These are phyloP conservation scores for Elsinoe necatrix DNA, from an alignment of 2,329 filamentous ascomycete genomes.

Conservation along the genomic window DNA sequence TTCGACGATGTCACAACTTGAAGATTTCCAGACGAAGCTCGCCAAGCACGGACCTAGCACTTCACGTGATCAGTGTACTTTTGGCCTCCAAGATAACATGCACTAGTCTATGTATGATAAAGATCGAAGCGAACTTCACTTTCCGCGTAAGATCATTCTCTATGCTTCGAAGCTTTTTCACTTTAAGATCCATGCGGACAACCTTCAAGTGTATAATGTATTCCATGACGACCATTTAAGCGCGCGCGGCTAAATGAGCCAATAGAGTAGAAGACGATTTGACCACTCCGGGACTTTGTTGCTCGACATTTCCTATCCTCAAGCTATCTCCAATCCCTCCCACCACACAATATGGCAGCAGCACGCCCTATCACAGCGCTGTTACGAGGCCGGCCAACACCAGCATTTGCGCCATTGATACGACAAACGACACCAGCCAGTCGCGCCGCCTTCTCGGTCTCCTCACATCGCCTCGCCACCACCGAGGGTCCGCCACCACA, in stretches of 20 bases:
- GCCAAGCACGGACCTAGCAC: conserved; percentile 1
- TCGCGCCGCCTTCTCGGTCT: conserved; percentile 54
- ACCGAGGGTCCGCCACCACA: conserved; percentile 70
- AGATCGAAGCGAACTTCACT: too few species aligned
- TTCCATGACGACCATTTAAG: conserved; percentile 8
- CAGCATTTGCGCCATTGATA: conserved; percentile 30
- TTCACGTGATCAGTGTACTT: conserved; percentile 2
- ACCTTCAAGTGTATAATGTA: neutral
- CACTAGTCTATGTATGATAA: too few species aligned
- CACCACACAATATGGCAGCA: conserved; percentile 36
- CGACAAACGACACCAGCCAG: conserved; percentile 38
- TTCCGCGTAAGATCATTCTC: too few species aligned
- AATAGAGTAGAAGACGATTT: conserved; percentile 16
- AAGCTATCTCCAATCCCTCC: neutral
- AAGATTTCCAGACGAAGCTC: conserved; percentile 14
- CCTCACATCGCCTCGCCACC: conserved; percentile 52
- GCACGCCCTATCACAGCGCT: conserved; percentile 41
- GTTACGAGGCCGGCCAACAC: conserved; percentile 37
- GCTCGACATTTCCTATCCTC: neutral
- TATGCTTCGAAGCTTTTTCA: too few species aligned
- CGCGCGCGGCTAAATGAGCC: conserved; percentile 14
- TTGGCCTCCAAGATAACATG: neutral
- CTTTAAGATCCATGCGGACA: neutral
- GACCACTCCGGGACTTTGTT: conserved; percentile 15
- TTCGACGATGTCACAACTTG: conserved; percentile 12